A percentile compares a stretch with the other conserved stretches of the same genome.
Evolutionary conservation across 768 basidiomycete species (phyloP).

Genomic region (Termitomyces heimii): DNA sequence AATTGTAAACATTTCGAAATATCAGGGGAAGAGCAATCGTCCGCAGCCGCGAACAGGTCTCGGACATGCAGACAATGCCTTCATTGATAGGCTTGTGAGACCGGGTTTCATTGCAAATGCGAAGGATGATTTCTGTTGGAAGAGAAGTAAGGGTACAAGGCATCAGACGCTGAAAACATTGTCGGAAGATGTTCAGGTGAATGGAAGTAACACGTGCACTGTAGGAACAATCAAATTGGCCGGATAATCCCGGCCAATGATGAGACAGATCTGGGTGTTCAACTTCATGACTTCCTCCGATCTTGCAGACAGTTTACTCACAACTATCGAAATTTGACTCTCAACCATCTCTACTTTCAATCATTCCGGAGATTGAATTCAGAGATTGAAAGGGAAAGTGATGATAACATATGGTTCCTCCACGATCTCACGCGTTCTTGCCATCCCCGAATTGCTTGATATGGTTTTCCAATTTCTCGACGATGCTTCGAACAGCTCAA

Average conservation of each 20-base stretch:
- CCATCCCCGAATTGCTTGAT: conserved; percentile 55
- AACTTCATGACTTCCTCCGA: too few species aligned
- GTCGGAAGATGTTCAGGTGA: too few species aligned
- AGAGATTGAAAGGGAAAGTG: not conserved
- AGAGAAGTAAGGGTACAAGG: not conserved
- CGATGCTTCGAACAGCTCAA: conserved; percentile 29
- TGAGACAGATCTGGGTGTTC: too few species aligned
- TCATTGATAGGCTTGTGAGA: not conserved
- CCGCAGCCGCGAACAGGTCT: not conserved
- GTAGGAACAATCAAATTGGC: too few species aligned
- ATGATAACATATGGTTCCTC: conserved; percentile 1
- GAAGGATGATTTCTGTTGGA: not conserved
- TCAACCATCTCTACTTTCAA: not conserved
- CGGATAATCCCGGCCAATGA: too few species aligned
- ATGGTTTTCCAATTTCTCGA: conserved; percentile 48
- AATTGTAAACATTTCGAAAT: not conserved
- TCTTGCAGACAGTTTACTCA: too few species aligned
- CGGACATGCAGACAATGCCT: not conserved
- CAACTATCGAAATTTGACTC: too few species aligned
- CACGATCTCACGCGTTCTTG: conserved; percentile 32
- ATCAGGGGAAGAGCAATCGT: not conserved
- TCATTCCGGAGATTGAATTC: too few species aligned
- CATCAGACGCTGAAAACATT: too few species aligned
- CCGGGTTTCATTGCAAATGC: not conserved
- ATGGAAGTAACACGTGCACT: too few species aligned